These are phyloP conservation scores for Diaporthe sp. DNA, from an alignment of 2,329 filamentous ascomycete genomes.

Conservation along the genomic window DNA sequence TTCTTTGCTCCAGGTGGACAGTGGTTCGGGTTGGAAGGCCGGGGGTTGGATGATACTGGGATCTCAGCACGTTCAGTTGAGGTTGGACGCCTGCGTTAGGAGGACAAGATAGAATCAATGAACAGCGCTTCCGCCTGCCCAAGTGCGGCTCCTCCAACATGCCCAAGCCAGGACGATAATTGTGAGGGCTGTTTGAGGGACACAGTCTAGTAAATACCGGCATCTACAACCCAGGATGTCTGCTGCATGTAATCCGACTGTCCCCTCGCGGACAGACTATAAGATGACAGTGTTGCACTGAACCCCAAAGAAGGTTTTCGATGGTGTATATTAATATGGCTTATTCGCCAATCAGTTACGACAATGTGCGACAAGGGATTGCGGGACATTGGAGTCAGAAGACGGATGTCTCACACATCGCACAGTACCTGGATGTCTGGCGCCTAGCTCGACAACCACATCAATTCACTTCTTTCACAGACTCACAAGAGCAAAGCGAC, in stretches of 20 bases:
- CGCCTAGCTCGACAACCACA: not conserved
- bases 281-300: not conserved
- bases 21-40: not conserved
- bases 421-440: too few relatives aligned
- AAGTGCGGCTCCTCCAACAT: not conserved
- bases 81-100: not conserved
- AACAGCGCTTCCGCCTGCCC: not conserved
- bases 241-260: not conserved
- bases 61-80: not conserved
- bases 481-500: too few relatives aligned
- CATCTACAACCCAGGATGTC: not conserved
- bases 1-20: not conserved
- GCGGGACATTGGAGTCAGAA: not conserved
- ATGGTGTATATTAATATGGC: not conserved
- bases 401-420: not conserved
- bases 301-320: not conserved
- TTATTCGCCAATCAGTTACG: not conserved
- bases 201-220: not conserved
- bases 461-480: not conserved
- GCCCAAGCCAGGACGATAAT: too few relatives aligned
- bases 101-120: not conserved
- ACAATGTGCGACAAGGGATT: not conserved
- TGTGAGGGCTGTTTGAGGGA: not conserved
- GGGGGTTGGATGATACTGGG: not conserved
- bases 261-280: not conserved